Evolutionary conservation across 2,329 filamentous ascomycete genomes (phyloP).

Genomic region (Aspergillus chevalieri): DNA sequence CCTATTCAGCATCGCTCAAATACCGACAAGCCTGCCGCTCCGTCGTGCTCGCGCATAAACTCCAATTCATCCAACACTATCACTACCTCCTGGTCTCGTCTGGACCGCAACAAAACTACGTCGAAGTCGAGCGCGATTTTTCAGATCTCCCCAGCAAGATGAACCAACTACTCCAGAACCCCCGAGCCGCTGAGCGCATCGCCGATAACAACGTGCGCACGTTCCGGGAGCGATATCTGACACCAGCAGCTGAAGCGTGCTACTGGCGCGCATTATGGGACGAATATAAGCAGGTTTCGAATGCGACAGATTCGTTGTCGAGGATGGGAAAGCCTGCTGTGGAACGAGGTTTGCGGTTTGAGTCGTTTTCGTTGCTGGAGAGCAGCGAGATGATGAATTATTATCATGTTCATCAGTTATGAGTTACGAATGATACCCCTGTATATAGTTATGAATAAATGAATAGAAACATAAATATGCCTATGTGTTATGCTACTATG

Average conservation of each 20-base stretch:
- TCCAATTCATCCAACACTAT: slow-evolving; percentile 40
- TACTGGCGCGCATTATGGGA: slow-evolving; percentile 42
- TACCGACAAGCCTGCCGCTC: slow-evolving; percentile 37
- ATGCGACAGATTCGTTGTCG: not conserved
- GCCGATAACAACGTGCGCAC: slow-evolving; percentile 36
- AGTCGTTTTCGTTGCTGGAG: slow-evolving; percentile 15
- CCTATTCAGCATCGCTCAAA: slow-evolving; percentile 30
- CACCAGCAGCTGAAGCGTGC: slow-evolving; percentile 42
- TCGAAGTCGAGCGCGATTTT: slow-evolving; percentile 44
- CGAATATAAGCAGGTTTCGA: slow-evolving; percentile 10
- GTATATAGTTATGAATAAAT: not conserved
- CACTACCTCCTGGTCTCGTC: slow-evolving; percentile 32
- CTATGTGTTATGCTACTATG: too few relatives aligned
- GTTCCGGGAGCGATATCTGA: slow-evolving; percentile 43
- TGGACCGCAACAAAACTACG: slow-evolving; percentile 39
- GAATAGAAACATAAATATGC: too few relatives aligned
- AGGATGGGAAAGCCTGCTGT: not conserved
- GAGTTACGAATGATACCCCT: not conserved
- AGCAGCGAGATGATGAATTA: slow-evolving; percentile 10
- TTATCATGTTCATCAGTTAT: not conserved
- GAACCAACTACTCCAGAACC: slow-evolving; percentile 27
- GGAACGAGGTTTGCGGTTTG: slow-evolving; percentile 12
- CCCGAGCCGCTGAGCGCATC: slow-evolving; percentile 33
- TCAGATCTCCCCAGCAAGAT: slow-evolving; percentile 43
- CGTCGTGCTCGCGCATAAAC: slow-evolving; percentile 38